Percentiles rank a stretch among this genome's conserved stretches.
Conservation (phyloP, 768 basidiomycete species). For the Hericium alpestre region DNA sequence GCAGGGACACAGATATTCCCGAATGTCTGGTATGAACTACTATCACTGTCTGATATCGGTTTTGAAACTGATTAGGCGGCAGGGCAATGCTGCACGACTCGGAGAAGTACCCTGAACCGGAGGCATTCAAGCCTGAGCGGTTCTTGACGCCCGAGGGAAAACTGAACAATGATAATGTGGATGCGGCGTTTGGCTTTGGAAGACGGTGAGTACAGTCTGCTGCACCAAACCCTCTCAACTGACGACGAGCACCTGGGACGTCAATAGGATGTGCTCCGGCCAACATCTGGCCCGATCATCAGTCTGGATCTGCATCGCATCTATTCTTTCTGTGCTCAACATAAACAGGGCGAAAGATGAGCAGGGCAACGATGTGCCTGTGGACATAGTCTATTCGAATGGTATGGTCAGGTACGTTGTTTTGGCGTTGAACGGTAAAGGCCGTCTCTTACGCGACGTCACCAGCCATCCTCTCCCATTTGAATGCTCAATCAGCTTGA, state of each 20-base stretch:
- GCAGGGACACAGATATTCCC: constrained; percentile 20
- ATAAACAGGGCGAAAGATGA: neutral
- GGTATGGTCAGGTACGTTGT: neutral
- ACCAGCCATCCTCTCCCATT: neutral
- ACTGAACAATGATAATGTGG: neutral
- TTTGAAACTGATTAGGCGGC: neutral
- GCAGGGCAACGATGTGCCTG: neutral
- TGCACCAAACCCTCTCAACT: no score
- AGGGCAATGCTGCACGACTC: constrained; percentile 3
- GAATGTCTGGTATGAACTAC: constrained; percentile 19
- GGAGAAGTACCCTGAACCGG: neutral
- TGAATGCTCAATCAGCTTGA: neutral
- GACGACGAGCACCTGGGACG: no score
- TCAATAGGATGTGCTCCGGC: constrained; percentile 5
- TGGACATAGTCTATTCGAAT: neutral
- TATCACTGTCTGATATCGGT: no score
- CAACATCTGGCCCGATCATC: constrained; percentile 7
- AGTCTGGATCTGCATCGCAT: constrained; percentile 4
- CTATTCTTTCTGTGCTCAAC: neutral
- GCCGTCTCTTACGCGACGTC: neutral
- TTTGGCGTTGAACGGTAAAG: neutral
- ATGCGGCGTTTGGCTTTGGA: neutral
- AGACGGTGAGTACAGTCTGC: neutral
- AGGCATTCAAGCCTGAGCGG: neutral
- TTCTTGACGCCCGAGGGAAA: neutral